A percentile compares a stretch with the other conserved stretches of the same genome.
phyloP scores from a whole-genome alignment of 352 stramenopile genomes.

The Stramenopiles sp. region DNA sequence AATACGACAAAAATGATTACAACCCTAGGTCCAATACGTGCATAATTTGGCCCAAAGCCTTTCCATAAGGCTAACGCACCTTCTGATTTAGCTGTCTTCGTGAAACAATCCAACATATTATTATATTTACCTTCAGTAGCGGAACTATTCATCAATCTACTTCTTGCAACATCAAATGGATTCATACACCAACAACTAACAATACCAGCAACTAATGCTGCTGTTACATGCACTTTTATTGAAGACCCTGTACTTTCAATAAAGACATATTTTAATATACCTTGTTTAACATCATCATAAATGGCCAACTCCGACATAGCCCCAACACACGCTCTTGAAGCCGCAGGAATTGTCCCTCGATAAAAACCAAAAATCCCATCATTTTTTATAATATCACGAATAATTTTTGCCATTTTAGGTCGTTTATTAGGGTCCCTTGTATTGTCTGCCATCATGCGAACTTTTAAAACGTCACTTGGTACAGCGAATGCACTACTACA shows the following conservation, averaged over 20 bases:
- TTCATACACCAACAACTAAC: conserved; percentile 89
- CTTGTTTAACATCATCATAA: conserved; percentile 93
- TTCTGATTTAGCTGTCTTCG: conserved; percentile 81
- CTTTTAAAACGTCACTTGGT: not conserved
- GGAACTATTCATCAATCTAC: conserved; percentile 87
- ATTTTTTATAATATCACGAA: conserved; percentile 31
- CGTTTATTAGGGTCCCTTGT: not conserved
- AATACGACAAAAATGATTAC: conserved; percentile 98
- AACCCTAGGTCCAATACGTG: conserved; percentile 89
- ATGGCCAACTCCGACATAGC: conserved; percentile 99
- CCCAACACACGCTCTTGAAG: conserved; percentile 89
- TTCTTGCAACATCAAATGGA: conserved; percentile 97
- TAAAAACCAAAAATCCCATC: conserved; percentile 57
- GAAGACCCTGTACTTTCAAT: not conserved
- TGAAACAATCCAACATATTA: conserved; percentile 77
- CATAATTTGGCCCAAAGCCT: conserved; percentile 95
- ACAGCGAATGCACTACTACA: not conserved
- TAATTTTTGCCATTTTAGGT: not conserved
- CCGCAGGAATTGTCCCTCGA: conserved; percentile 62
- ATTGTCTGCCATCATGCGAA: not conserved
- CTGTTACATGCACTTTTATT: conserved; percentile 57
- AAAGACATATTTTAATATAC: conserved; percentile 25
- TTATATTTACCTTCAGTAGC: conserved; percentile 72
- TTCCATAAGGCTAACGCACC: conserved; percentile 82
- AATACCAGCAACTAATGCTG: conserved; percentile 84